These are phyloP conservation scores for Fusarium verticillioides DNA, from an alignment of 2,329 filamentous ascomycete genomes.

Conservation along the genomic window DNA sequence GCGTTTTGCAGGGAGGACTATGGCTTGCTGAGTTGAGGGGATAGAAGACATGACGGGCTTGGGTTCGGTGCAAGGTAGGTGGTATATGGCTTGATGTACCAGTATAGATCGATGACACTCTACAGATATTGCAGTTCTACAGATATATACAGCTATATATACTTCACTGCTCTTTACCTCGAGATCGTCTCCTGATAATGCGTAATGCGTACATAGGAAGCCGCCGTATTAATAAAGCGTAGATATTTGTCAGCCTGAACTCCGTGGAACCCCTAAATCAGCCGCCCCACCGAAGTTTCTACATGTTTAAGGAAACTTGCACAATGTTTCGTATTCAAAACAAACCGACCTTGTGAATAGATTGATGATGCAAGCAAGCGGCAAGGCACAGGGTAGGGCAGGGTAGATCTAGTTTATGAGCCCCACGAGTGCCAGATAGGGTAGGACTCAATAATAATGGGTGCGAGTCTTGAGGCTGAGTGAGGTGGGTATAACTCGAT, in stretches of 20 bases:
- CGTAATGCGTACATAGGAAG: not conserved
- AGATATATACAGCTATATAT: not conserved
- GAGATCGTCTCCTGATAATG: not conserved
- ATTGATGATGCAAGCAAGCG: not conserved
- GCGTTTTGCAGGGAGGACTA: conserved; percentile 65
- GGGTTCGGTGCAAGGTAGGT: not conserved
- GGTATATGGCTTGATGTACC: not conserved
- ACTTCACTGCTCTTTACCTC: not conserved
- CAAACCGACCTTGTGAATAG: not conserved
- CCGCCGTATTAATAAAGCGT: not conserved
- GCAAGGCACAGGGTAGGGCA: not conserved
- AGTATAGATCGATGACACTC: not conserved
- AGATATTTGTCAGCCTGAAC: conserved; percentile 22
- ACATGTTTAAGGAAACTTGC: not conserved
- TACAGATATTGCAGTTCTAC: not conserved
- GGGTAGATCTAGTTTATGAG: not conserved
- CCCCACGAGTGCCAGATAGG: not conserved
- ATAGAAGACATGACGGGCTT: conserved; percentile 46
- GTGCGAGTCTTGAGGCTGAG: not conserved
- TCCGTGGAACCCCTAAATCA: conserved; percentile 21
- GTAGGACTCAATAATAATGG: not conserved
- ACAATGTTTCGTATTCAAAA: not conserved
- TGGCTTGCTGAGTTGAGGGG: conserved; percentile 72
- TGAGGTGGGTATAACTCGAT: not conserved
- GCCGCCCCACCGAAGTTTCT: conserved; percentile 11